Base-by-base conservation (phyloP, 1,284 basidiomycete genomes). In the Agroathelia rolfsii region DNA sequence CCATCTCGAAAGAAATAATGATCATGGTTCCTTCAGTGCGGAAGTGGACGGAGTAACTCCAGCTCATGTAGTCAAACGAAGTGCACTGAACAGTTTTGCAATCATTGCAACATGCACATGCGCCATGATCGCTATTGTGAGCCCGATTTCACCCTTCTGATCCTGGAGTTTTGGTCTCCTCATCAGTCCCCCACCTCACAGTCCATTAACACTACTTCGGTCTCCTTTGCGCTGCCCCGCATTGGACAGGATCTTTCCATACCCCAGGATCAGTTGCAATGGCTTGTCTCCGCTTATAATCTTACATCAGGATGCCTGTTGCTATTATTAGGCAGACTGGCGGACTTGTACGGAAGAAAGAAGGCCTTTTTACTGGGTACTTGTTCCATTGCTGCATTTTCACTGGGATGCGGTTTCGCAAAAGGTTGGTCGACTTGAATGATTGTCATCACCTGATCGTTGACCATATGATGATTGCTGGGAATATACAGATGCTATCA, bases 331-430 rank as follows among this genome's bases (percentile, higher is more conserved):
- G 76, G 76, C 0, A 54, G 74, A 9, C 44, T 77, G 5, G 74
- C 76, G 0, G 76, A 80, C 47, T 56, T 76, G 1, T 68, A 69
- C 40, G 76, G 76, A 0, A 57, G 72, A 27, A 72, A 70, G 37
- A 44, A 48, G 20, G 56, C 66, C 2, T 79, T 76, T 48, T 41
- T 73, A 10, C 24, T 52, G 15, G 75, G 75, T 4, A 55, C 62
- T 14, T 29, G 47, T 9, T 51, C 55, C 45, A 49, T 61, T 30
- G 45, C 51, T 8, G 46, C 49, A 5, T 60, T 64, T 36, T 52
- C 59, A 5, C 37, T 72, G 5, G 61, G 50, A 0, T 60, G 61
- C 30, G 63, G 58, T 1, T 65, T 69, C 36, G 52, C 56, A 5
- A 28, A 38, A 13, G 35, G 35, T 41, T 11, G 11, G 23, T 11